Base-by-base conservation (phyloP, 805 yeast species). In the Blastobotrys robertii region DNA sequence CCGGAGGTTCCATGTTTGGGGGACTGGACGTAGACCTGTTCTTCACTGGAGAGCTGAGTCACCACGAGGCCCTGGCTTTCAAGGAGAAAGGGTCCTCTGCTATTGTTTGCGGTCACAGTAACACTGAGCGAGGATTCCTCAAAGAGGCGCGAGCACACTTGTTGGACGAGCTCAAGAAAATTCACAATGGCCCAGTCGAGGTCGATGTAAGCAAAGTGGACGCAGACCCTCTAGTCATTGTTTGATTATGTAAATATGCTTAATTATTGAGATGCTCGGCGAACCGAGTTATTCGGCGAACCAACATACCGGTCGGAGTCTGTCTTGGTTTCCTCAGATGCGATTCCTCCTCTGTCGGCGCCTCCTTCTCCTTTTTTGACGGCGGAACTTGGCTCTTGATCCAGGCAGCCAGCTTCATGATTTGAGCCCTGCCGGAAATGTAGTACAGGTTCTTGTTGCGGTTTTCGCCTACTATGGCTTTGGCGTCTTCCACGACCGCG, bases 21-120 rank as follows among this genome's bases (percentile, higher is more conserved):
- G 62, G 66, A 5, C 55, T 60, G 8, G 68, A 68, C 39, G 79
- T 79, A 0, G 97, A 92, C 54, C 66, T 87, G 34, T 82, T 73
- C 58, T 74, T 78, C 54, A 88, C 98, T 0, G 99, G 99, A 1
- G 99, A 92, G 58, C 64, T 92, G 51, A 81, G 95, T 16, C 99
- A 92, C 55, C 99, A 92, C 57, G 97, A 92, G 59, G 81, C 83
- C 8, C 69, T 92, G 33, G 74, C 63, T 44, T 69, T 80, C 50
- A 76, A 71, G 39, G 97, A 90, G 53, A 54, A 66, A 11, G 95
- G 95, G 0, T 68, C 76, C 12, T 67, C 77, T 8, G 85, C 87
- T 2, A 69, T 92, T 38, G 74, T 77, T 2, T 83, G 94, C 54
- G 90, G 90, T 54, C 98, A 92, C 56, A 75, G 94, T 13, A 90